A percentile compares a stretch with the other conserved stretches of the same genome.
These are phyloP conservation scores for Hericium coralloides DNA, from an alignment of 768 basidiomycete species.

Conservation along the genomic window DNA sequence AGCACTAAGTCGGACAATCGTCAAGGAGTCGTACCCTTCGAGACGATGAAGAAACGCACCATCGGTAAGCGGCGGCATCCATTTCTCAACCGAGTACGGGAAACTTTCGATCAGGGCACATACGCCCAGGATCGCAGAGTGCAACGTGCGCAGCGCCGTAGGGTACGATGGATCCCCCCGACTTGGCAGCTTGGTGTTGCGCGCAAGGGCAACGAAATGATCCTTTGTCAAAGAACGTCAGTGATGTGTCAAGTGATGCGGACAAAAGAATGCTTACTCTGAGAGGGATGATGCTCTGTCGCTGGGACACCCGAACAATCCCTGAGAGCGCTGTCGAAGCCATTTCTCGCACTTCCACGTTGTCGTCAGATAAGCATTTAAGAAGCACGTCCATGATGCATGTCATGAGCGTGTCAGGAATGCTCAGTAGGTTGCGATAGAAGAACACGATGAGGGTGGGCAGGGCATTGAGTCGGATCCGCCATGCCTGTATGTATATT, in stretches of 20 bases:
- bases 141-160: slow-evolving; percentile 63
- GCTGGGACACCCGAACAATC: slow-evolving; percentile 84
- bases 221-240: slow-evolving; percentile 36
- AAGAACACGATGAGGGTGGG: slow-evolving; percentile 88
- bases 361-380: slow-evolving; percentile 81
- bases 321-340: slow-evolving; percentile 81
- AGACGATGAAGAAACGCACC: slow-evolving; percentile 30
- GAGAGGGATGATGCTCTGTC: slow-evolving; percentile 75
- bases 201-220: slow-evolving; percentile 64
- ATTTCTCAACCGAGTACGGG: slow-evolving; percentile 44
- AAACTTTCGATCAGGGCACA: slow-evolving; percentile 46
- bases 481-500: slow-evolving; percentile 62
- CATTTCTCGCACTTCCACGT: slow-evolving; percentile 89
- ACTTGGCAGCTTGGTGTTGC: slow-evolving; percentile 53
- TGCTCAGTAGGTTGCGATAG: slow-evolving; percentile 77
- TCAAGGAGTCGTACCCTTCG: background rate
- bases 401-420: slow-evolving; percentile 57
- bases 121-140: slow-evolving; percentile 53
- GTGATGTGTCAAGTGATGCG: background rate
- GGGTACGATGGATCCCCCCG: slow-evolving; percentile 65
- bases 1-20: slow-evolving; percentile 37
- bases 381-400: slow-evolving; percentile 77
- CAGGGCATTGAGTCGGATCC: slow-evolving; percentile 78
- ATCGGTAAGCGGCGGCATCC: slow-evolving; percentile 64
- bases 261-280: slow-evolving; percentile 41